A percentile compares a stretch with the other conserved stretches of the same genome.
phyloP scores from a whole-genome alignment of 768 basidiomycete genomes.

The Leccinum olivaceopallidum region DNA sequence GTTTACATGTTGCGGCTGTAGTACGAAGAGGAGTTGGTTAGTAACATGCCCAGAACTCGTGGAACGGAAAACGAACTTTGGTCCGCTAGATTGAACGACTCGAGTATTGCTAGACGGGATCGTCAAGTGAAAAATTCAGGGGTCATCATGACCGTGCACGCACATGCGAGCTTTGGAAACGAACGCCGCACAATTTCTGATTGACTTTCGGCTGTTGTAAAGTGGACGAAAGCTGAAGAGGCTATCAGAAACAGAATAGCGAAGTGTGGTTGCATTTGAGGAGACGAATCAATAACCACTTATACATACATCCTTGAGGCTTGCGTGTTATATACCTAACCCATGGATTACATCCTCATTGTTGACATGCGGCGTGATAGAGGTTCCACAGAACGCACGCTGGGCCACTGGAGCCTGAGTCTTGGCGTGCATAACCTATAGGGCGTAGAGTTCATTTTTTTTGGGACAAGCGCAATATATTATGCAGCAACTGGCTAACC shows the following conservation, averaged over 20 bases:
- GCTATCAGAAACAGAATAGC: neutral
- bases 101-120: neutral
- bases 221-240: neutral
- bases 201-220: neutral
- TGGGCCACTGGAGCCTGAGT: neutral
- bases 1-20: neutral
- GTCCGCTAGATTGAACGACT: neutral
- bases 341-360: neutral
- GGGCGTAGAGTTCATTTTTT: neutral
- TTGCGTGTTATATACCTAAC: constrained; percentile 9
- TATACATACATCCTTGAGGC: neutral
- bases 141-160: neutral
- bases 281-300: neutral
- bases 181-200: neutral
- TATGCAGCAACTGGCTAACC: too few species aligned
- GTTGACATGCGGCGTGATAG: neutral
- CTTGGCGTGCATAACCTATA: neutral
- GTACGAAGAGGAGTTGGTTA: neutral
- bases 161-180: constrained; percentile 4
- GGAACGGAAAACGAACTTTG: too few species aligned
- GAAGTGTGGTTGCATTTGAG: constrained; percentile 6
- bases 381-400: too few species aligned
- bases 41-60: neutral
- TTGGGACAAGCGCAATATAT: too few species aligned
- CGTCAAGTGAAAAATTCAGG: neutral